These are phyloP conservation scores for Naganishia vaughanmartiniae DNA, from an alignment of 768 basidiomycete genomes.

Conservation along the genomic window DNA sequence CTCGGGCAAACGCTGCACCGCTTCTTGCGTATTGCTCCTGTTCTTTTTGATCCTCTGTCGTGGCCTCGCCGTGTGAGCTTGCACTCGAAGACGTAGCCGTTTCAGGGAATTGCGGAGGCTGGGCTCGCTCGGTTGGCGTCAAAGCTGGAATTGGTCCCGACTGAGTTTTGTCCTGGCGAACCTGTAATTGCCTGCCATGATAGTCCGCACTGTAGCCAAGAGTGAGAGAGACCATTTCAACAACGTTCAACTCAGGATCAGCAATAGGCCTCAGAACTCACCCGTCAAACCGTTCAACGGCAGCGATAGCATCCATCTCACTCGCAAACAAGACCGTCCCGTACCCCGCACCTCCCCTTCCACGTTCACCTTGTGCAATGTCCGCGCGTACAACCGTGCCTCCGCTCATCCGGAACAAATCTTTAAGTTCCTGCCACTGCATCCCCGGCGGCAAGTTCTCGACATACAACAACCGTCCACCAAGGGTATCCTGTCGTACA, in stretches of 20 bases:
- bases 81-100: neutral
- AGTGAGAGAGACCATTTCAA: neutral
- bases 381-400: conserved; percentile 77
- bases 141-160: conserved; percentile 10
- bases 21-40: neutral
- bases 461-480: conserved; percentile 25
- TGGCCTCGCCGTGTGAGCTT: neutral
- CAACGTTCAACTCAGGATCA: conserved; percentile 59
- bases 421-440: conserved; percentile 94
- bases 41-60: neutral
- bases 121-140: neutral
- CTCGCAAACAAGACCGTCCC: conserved; percentile 85
- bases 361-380: conserved; percentile 72
- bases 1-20: neutral
- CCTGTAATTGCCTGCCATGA: conserved; percentile 1
- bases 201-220: conserved; percentile 21
- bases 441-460: conserved; percentile 54
- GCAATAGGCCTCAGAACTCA: conserved; percentile 53
- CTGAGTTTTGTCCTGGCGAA: conserved; percentile 24
- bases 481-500: conserved; percentile 26
- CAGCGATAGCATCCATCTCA: conserved; percentile 77
- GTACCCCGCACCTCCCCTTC: conserved; percentile 86
- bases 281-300: conserved; percentile 87
- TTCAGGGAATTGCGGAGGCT: conserved; percentile 15
- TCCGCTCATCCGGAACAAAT: conserved; percentile 82